A percentile compares a stretch with the other conserved stretches of the same genome.
phyloP scores from a whole-genome alignment of 164 flowering plant genomes.

The Umbellularia californica region DNA sequence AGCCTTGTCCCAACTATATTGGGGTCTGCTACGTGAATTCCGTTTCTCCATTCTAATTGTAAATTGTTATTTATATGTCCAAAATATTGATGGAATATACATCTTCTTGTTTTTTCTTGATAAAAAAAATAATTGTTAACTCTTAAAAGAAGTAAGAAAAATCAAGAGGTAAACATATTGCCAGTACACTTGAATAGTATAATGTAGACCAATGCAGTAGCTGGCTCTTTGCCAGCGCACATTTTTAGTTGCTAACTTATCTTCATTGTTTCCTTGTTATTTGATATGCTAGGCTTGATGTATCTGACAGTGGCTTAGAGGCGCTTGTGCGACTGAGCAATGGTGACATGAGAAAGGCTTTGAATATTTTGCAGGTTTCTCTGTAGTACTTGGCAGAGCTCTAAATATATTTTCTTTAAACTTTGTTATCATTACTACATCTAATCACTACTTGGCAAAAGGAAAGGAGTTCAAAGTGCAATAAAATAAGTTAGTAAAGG shows the following conservation, averaged over 20 bases:
- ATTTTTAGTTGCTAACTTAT: not conserved
- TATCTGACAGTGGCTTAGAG: slow-evolving; percentile 66
- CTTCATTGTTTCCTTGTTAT: not conserved
- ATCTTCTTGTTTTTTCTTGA: not conserved
- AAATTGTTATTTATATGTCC: no score
- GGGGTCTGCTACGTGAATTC: no score
- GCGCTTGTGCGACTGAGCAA: slow-evolving; percentile 89
- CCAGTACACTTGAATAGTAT: no score
- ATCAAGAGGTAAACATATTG: no score
- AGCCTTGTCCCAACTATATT: no score
- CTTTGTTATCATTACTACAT: not conserved
- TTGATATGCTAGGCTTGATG: slow-evolving; percentile 61
- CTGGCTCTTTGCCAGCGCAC: not conserved
- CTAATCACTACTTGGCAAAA: not conserved
- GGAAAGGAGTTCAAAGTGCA: no score
- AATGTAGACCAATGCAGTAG: not conserved
- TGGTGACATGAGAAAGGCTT: slow-evolving; percentile 98
- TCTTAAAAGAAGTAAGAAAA: no score
- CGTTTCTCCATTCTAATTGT: no score
- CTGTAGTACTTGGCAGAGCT: not conserved
- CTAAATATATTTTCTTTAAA: not conserved
- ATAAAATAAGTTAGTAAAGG: no score
- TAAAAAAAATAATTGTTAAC: no score
- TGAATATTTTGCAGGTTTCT: slow-evolving; percentile 92
- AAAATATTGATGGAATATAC: not conserved